A percentile compares a stretch with the other conserved stretches of the same genome.
These are phyloP conservation scores for Botryotinia calthae DNA, from an alignment of 2,329 filamentous ascomycete species.

Conservation along the genomic window DNA sequence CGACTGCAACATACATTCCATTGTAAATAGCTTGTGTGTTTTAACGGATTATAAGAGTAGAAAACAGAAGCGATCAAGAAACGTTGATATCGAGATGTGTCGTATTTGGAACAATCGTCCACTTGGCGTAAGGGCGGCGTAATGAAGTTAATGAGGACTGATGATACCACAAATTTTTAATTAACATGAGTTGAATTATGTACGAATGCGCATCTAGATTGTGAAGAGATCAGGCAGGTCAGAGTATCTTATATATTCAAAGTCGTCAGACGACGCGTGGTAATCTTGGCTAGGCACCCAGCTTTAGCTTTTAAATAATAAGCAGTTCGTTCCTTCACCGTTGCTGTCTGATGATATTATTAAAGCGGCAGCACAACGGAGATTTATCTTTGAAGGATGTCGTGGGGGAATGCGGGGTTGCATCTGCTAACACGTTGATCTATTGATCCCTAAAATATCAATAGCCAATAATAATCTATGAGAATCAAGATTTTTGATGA, in stretches of 20 bases:
- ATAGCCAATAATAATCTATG: not conserved
- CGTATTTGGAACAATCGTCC: not conserved
- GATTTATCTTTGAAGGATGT: not conserved
- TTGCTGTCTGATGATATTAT: not conserved
- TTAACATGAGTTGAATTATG: not conserved
- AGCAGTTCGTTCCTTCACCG: not conserved
- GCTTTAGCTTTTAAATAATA: not conserved
- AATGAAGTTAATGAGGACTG: too few relatives aligned
- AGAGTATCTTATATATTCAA: not conserved
- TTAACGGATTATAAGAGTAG: not conserved
- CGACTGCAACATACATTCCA: not conserved
- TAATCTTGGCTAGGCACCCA: not conserved
- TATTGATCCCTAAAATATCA: not conserved
- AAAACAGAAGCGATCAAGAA: not conserved
- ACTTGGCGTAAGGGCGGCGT: not conserved
- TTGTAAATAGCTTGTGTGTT: not conserved
- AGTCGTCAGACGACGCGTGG: not conserved
- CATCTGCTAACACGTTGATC: not conserved
- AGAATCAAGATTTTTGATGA: too few relatives aligned
- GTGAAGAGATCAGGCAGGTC: not conserved
- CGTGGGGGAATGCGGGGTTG: not conserved
- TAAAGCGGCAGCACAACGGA: not conserved
- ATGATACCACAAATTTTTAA: too few relatives aligned
- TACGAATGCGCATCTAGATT: not conserved
- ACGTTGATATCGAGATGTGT: not conserved